Evolutionary conservation across 2,329 filamentous ascomycete genomes (phyloP), one percentile per base, ranked within the genome.

Genomic region (Thelonectria discophora): DNA sequence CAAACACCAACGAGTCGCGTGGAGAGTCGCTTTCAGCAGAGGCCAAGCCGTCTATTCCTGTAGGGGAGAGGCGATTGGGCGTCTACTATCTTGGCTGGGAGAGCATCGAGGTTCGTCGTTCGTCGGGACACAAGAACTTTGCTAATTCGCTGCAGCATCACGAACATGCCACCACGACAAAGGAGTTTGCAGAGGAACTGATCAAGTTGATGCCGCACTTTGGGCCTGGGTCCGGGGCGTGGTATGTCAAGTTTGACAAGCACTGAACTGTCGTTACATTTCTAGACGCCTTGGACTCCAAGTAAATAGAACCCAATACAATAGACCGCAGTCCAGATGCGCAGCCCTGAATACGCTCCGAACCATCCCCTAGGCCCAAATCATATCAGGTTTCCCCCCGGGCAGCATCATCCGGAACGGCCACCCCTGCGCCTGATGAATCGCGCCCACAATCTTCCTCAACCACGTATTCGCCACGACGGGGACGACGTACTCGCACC

Each of bases 401-500:
- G 74, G 74, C n/a, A 75, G 57, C 69, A 75, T 76, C 34, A 76
- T 73, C 0, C 72, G 64, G n/a, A 76, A 66, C 1, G 69, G 65
- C 75, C 75, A 76, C 0, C 70, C 71, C 20, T 72, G 66, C 0
- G 47, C 24, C 21, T 62, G 51, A 40, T 74, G 66, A 2, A 75
- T 70, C 8, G 66, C 66, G 1, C 49, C 57, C 10, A 68, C 72
- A 39, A 76, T 65, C 51, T 65, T 68, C 1, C 59, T 62, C 10
- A 77, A 24, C 75, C 75, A 77, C 0, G 52, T 52, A 1, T 73
- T 77, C 1, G 72, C 70, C 12, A 76, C 55, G 0, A 71, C 58
- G 0, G 75, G 74, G 3, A 77, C 65, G 3, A 73, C 73, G 39
- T 71, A 77, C 59, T 77, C 74, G 27, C 73, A 76, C 7, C 64